A percentile compares a stretch with the other conserved stretches of the same genome.
phyloP scores from a whole-genome alignment of 805 yeast genomes.

The Wickerhamiella azyma region DNA sequence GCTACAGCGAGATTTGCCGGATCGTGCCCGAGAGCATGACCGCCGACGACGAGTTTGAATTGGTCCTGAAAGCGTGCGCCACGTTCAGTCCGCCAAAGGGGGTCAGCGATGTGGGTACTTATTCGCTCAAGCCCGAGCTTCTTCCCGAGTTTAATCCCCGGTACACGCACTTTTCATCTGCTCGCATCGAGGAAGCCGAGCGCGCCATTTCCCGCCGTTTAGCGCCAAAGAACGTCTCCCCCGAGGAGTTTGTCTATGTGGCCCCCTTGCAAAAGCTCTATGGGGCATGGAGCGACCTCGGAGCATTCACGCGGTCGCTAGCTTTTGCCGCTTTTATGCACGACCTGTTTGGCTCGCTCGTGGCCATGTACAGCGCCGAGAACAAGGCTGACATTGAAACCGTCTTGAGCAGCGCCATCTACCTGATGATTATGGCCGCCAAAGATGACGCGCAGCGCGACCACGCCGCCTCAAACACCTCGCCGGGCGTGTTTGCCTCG shows the following conservation, averaged over 20 bases:
- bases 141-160: conserved; percentile 59
- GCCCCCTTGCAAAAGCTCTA: conserved; percentile 33
- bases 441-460: conserved; percentile 25
- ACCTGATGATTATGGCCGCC: conserved; percentile 52
- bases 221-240: conserved; percentile 30
- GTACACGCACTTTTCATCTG: conserved; percentile 62
- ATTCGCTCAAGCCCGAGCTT: conserved; percentile 46
- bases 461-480: conserved; percentile 5
- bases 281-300: conserved; percentile 24
- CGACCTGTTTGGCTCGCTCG: conserved; percentile 10
- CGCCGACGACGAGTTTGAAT: conserved; percentile 61
- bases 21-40: conserved; percentile 65
- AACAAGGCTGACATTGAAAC: conserved; percentile 37
- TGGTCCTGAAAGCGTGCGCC: conserved; percentile 42
- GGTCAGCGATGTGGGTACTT: conserved; percentile 45
- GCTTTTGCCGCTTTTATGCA: conserved; percentile 20
- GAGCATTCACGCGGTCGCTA: conserved; percentile 19
- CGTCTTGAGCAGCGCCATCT: conserved; percentile 44
- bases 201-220: conserved; percentile 40
- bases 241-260: conserved; percentile 40
- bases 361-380: conserved; percentile 20
- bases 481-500: conserved; percentile 1
- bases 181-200: conserved; percentile 75
- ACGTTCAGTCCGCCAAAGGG: conserved; percentile 49
- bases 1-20: conserved; percentile 54